Conservation (phyloP, 306 rosid species). For the Dryas alaskensis region DNA sequence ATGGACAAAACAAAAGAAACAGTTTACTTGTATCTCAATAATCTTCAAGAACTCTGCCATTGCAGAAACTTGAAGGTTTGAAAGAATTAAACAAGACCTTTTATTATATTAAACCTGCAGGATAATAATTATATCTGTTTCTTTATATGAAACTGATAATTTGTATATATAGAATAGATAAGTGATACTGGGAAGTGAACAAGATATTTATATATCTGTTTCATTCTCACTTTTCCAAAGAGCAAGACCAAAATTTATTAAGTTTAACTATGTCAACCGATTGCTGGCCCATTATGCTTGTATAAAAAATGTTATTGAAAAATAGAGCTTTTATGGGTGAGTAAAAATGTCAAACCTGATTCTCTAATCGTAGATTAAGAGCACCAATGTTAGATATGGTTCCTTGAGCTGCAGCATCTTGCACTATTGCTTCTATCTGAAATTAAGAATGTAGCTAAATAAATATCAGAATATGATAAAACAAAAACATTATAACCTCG, state of each 20-base stretch:
- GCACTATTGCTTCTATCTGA: slow-evolving; percentile 89
- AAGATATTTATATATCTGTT: neutral
- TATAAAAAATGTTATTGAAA: neutral
- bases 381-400: slow-evolving; percentile 60
- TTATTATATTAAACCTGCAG: neutral
- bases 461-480: neutral
- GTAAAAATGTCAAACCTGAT: slow-evolving; percentile 52
- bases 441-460: neutral
- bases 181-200: too few relatives aligned
- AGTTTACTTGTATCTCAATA: neutral
- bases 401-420: slow-evolving; percentile 69
- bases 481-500: neutral
- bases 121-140: neutral
- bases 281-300: neutral
- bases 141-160: neutral
- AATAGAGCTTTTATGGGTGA: neutral
- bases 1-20: neutral
- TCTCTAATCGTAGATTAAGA: slow-evolving; percentile 72
- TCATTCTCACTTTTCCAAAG: neutral
- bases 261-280: neutral
- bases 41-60: neutral
- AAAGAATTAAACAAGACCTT: neutral
- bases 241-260: neutral
- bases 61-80: neutral
- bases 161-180: too few relatives aligned